Evolutionary conservation across 805 yeast genomes (phyloP), one percentile per base, ranked within the genome.

Genomic region (Kuraishia capsulata): DNA sequence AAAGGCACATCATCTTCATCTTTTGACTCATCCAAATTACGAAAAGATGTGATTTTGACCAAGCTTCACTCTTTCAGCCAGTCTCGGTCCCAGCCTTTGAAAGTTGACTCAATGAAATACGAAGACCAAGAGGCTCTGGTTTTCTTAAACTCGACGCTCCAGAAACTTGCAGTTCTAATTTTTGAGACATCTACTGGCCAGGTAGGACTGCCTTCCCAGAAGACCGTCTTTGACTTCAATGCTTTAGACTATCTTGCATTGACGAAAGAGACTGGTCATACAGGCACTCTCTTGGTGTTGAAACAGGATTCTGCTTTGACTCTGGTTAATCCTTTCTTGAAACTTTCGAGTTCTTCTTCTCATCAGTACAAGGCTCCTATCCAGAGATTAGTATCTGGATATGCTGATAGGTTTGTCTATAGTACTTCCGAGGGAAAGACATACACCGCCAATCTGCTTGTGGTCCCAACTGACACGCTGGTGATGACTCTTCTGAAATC

Each of bases 31-130:
- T 26, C 44, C 56, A 4, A 53, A 4, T 53, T 74, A 18, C 61
- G 76, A 30, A 84, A 81, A 47, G 95, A 86, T 53, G 69, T 81
- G 49, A 78, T 81, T n/a, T 59, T 85, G 42, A 76, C 88, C 0
- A 33, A 20, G 24, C 18, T 33, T 4, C n/a, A 33, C 13, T 8
- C 36, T 5, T 20, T 33, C 17, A 21, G 18, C 13, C 18, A 18
- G 25, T 18, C 8, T 9, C 9, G 34, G 58, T n/a, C 43, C 53
- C 9, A 36, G 46, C 2, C 37, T 53, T 43, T 72, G 21, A 63
- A 64, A 34, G 52, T 67, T 1, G 53, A 57, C 36, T 64, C 64
- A 6, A 42, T 73, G n/a, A 47, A 51, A 4, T 73, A 62, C 44
- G 69, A 67, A 18, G 74, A 71, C 21, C 73, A 72, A 46, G 90